Conservation (phyloP, 768 basidiomycete species). For the Gloeopeniophorella convolvens region DNA sequence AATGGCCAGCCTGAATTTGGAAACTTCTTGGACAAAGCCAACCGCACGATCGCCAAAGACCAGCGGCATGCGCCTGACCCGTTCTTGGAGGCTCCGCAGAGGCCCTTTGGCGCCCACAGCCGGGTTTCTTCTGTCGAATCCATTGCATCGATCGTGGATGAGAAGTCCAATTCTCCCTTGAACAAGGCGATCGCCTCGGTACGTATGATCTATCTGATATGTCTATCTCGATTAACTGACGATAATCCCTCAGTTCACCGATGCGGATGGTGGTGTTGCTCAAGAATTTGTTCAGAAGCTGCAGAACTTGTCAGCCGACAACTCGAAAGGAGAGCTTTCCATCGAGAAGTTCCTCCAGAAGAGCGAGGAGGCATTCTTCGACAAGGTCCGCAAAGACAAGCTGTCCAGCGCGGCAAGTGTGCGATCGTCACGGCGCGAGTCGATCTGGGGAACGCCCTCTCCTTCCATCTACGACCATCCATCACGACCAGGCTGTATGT, state of each 20-base stretch:
- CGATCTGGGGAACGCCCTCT: conserved; percentile 70
- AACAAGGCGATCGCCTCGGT: conserved; percentile 92
- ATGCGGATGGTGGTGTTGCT: conserved; percentile 88
- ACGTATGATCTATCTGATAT: conserved; percentile 23
- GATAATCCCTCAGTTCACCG: conserved; percentile 65
- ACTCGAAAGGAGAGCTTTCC: conserved; percentile 85
- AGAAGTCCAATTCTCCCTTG: conserved; percentile 83
- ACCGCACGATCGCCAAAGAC: conserved; percentile 74
- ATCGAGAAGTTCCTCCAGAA: conserved; percentile 89
- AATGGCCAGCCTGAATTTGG: conserved; percentile 43
- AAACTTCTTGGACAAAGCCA: conserved; percentile 82
- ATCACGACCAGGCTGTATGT: conserved; percentile 73
- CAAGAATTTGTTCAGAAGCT: conserved; percentile 84
- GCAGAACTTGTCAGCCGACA: conserved; percentile 70
- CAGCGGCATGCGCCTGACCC: conserved; percentile 78
- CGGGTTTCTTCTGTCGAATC: conserved; percentile 84
- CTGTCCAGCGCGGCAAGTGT: conserved; percentile 76
- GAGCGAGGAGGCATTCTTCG: conserved; percentile 91
- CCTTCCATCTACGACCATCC: conserved; percentile 45
- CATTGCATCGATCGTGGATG: conserved; percentile 85
- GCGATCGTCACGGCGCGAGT: conserved; percentile 73
- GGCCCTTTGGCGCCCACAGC: conserved; percentile 78
- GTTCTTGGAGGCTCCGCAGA: conserved; percentile 69
- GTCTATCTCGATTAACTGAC: conserved; percentile 11
- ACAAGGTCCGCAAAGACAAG: conserved; percentile 84